Evolutionary conservation across 495 filamentous ascomycete species (phyloP), one percentile per base, ranked within the genome.

Genomic region (Podospora fimiseda): DNA sequence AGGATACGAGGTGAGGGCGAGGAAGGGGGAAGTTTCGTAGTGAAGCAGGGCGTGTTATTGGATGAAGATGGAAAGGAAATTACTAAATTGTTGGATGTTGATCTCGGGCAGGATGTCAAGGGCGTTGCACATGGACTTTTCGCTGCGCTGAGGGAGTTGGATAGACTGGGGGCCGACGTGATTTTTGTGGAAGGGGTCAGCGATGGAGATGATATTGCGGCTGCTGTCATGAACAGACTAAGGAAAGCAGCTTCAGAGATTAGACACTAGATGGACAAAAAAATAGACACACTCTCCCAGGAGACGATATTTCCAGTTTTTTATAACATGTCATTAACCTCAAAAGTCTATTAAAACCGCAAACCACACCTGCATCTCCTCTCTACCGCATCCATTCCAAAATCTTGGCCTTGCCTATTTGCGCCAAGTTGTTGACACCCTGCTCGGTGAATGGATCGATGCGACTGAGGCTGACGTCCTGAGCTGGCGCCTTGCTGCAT

Each of bases 151-250:
- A 77, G 93, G 39, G 88, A 88, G 55, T 79, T 99, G 50, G 93
- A 98, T 67, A 77, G 82, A 56, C 71, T 80, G 45, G 77, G 81
- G 33, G 89, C 90, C 8, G 85, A 92, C 68, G 77, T 88, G 7
- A 97, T 99, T 53, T 86, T 89, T 60, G 89, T 97, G 3, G 93
- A 99, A 66, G 91, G 92, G 9, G 86, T 96, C 39, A 73, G 80
- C 33, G 91, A 93, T 59, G 81, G 87, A 38, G 85, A 84, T 36
- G 85, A 89, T 61, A 81, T 91, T 50, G 89, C 90, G n/a, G 87
- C 90, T 15, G 94, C 93, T 8, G 83, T 98, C 41, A 97, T 98
- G 94, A 98, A 98, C 63, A 76, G 92, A 57, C 70, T 97, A 7
- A 74, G 93, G 43, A 97, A 97, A 72, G 92, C 92, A 30, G 90